Base-by-base conservation (phyloP, 148 eudicot species). In the Hydrangea macrophylla region DNA sequence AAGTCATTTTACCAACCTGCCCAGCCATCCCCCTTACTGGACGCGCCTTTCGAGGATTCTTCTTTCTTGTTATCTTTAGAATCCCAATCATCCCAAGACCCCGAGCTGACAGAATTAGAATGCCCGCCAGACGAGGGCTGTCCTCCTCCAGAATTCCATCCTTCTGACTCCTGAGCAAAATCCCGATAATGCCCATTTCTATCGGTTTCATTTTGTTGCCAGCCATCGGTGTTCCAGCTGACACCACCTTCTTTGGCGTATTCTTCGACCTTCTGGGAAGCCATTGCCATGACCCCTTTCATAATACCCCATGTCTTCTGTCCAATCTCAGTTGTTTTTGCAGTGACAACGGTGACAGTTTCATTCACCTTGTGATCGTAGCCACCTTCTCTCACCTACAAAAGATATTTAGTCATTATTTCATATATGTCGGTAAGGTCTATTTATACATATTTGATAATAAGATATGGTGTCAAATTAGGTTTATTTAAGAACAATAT, bases 1-100 rank as follows among this genome's bases (percentile, higher is more conserved):
- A n/a, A n/a, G n/a, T n/a, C 77, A 63, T 90, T 96, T 71, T 90
- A 96, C 98, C 98, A 93, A 30, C 98, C 98, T 1, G 90, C 90
- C 98, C 98, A 93, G 31, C 65, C 82, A 68, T 89, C 90, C 7
- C 69, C 86, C 60, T 80, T 76, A 23, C 68, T 77, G 40, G 89
- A 24, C 44, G 82, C 69, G n/a, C 68, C 82, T 70, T 82, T 84
- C 17, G 70, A 59, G 10, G 87, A 51, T 50, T 75, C 80, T 68
- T 81, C 85, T 67, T 86, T 90, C 62, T 60, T 77, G 48, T 35
- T 65, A 44, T 79, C 90, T 26, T 79, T 80, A 58, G 65, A 65
- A 77, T 81, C 96, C 92, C 92, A 89, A 76, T 87, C 96, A 66
- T 86, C 88, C 93, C 96, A 90, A 37, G 88, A 80, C 58, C 73